Conservation (phyloP, 768 basidiomycete species). For the Hygrocybe coccinea region DNA sequence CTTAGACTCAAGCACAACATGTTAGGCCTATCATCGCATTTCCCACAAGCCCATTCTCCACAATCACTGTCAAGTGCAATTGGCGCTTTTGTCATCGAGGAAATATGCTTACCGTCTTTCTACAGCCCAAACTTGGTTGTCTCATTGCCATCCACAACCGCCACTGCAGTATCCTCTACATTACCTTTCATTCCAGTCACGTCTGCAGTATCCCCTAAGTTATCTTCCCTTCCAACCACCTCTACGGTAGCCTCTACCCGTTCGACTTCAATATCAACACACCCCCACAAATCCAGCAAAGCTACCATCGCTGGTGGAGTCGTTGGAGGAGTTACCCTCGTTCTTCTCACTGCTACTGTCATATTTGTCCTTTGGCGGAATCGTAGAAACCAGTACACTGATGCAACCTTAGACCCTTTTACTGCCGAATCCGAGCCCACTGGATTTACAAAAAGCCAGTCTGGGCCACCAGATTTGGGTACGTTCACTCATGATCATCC, state of each 20-base stretch:
- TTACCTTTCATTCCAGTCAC: too few species aligned
- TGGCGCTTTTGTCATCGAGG: neutral
- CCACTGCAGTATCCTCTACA: neutral
- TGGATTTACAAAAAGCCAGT: too few species aligned
- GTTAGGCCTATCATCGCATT: neutral
- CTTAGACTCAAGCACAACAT: neutral
- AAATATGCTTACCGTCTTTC: neutral
- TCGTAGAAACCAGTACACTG: too few species aligned
- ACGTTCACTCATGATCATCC: too few species aligned
- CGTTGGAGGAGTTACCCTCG: neutral
- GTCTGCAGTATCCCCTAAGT: too few species aligned
- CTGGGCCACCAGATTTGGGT: too few species aligned
- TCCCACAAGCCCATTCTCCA: neutral
- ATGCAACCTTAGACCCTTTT: too few species aligned
- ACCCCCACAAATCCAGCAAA: neutral
- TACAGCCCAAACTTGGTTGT: neutral
- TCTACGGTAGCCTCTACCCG: too few species aligned
- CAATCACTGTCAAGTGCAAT: neutral
- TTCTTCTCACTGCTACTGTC: neutral
- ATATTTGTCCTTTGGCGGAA: too few species aligned
- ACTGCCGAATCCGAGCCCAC: too few species aligned
- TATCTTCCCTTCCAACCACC: too few species aligned
- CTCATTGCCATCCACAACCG: neutral
- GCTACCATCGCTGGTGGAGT: neutral
- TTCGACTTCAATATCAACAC: too few species aligned